Evolutionary conservation across 129 eudicot genomes (phyloP).

Genomic region (Arctium lappa): DNA sequence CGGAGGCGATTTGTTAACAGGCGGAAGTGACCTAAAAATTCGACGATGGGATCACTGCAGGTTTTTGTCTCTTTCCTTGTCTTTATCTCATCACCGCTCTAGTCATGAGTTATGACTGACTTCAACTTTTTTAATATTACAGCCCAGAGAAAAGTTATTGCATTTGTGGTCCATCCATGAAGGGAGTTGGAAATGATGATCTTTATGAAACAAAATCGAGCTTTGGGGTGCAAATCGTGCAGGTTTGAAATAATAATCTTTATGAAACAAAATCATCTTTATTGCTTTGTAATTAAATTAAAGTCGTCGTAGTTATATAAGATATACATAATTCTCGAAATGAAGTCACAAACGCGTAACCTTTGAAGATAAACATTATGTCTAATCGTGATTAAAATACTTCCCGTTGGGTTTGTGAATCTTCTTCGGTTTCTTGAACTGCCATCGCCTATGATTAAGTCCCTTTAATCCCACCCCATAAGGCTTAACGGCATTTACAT

Average conservation of each 20-base stretch:
- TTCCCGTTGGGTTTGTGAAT: no score
- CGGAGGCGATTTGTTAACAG: constrained; percentile 94
- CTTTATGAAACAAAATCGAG: constrained; percentile 81
- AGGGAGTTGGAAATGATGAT: constrained; percentile 84
- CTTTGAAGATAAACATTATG: not conserved
- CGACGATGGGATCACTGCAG: constrained; percentile 98
- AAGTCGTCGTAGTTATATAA: not conserved
- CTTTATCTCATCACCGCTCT: not conserved
- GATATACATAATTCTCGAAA: not conserved
- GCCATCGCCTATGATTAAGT: no score
- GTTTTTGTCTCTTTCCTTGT: constrained; percentile 26
- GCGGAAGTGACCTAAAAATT: constrained; percentile 91
- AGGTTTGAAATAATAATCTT: constrained; percentile 45
- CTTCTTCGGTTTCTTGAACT: no score
- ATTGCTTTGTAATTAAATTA: not conserved
- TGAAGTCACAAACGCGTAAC: not conserved
- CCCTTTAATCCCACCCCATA: not conserved
- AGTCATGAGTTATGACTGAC: not conserved
- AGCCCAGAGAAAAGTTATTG: constrained; percentile 96
- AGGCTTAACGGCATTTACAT: not conserved
- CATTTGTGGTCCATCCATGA: constrained; percentile 84
- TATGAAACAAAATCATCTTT: not conserved
- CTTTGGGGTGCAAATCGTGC: constrained; percentile 94
- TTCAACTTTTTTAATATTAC: constrained; percentile 18
- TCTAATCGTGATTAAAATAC: no score